Evolutionary conservation across 2,329 filamentous ascomycete species (phyloP).

Genomic region (Colletotrichum echinochloae): DNA sequence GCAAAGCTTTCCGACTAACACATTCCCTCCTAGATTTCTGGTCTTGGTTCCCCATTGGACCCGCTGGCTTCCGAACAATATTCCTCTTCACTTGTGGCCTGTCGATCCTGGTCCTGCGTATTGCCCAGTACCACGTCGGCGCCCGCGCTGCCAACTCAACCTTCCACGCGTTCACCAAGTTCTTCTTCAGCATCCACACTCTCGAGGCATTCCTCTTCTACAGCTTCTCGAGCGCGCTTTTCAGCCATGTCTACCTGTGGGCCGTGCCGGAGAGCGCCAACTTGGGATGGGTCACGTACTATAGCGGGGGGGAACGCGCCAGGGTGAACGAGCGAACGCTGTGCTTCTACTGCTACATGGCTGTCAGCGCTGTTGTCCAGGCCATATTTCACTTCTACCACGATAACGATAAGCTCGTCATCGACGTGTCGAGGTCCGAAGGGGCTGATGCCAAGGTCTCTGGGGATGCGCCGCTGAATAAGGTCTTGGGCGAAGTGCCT

Average conservation of each 20-base stretch:
- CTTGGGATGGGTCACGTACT: slow-evolving; percentile 79
- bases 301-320: slow-evolving; percentile 74
- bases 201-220: slow-evolving; percentile 82
- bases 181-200: slow-evolving; percentile 69
- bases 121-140: slow-evolving; percentile 84
- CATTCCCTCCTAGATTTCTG: slow-evolving; percentile 73
- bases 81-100: slow-evolving; percentile 83
- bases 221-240: slow-evolving; percentile 80
- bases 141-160: slow-evolving; percentile 77
- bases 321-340: slow-evolving; percentile 88
- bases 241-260: slow-evolving; percentile 85
- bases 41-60: slow-evolving; percentile 87
- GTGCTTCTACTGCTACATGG: slow-evolving; percentile 79
- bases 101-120: slow-evolving; percentile 84
- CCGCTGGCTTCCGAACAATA: slow-evolving; percentile 78
- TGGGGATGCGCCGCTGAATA: slow-evolving; percentile 45
- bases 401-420: slow-evolving; percentile 78
- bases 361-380: slow-evolving; percentile 77
- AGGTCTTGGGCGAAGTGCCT: slow-evolving; percentile 55
- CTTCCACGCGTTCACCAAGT: slow-evolving; percentile 71
- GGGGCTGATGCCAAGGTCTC: slow-evolving; percentile 35
- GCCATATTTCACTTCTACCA: slow-evolving; percentile 75
- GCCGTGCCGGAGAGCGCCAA: slow-evolving; percentile 70
- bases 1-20: slow-evolving; percentile 26
- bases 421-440: slow-evolving; percentile 52